phyloP scores from a whole-genome alignment of 805 yeast species.

The Saturnispora ahearnii region DNA sequence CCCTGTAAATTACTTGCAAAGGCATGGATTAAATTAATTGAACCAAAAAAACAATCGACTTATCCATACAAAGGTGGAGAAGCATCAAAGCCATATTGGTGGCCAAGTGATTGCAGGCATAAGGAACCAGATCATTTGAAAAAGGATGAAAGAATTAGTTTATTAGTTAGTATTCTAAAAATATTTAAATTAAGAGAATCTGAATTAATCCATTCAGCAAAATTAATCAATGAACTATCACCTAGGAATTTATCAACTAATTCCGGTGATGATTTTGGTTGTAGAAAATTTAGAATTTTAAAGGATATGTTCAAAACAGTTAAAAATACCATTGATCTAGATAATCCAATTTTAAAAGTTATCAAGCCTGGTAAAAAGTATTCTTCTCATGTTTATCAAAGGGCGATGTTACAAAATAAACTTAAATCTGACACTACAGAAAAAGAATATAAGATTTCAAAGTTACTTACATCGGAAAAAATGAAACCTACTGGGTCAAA shows the following conservation, averaged over 20 bases:
- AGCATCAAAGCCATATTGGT: slow-evolving; percentile 51
- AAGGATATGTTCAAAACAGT: slow-evolving; percentile 21
- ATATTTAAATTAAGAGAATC: slow-evolving; percentile 17
- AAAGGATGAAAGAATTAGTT: slow-evolving; percentile 44
- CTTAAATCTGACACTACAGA: background rate
- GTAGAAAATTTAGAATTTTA: slow-evolving; percentile 18
- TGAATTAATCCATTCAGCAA: slow-evolving; percentile 20
- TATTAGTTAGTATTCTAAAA: slow-evolving; percentile 36
- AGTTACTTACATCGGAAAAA: background rate
- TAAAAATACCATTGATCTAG: slow-evolving; percentile 7
- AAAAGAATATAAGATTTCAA: background rate
- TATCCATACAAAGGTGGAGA: slow-evolving; percentile 54
- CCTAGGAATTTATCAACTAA: slow-evolving; percentile 12
- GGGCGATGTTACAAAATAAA: background rate
- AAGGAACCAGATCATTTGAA: slow-evolving; percentile 67
- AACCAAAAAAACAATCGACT: slow-evolving; percentile 56
- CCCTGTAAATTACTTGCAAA: slow-evolving; percentile 57
- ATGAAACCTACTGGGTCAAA: background rate
- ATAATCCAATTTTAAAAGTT: slow-evolving; percentile 13
- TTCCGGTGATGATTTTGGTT: slow-evolving; percentile 16
- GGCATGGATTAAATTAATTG: slow-evolving; percentile 55
- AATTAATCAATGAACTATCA: slow-evolving; percentile 18
- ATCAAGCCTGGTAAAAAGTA: slow-evolving; percentile 27
- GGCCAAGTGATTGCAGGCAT: slow-evolving; percentile 56
- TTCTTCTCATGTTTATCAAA: slow-evolving; percentile 19